A percentile compares a stretch with the other conserved stretches of the same genome.
Evolutionary conservation across 768 basidiomycete species (phyloP).

Genomic region (Dendrothele bispora): DNA sequence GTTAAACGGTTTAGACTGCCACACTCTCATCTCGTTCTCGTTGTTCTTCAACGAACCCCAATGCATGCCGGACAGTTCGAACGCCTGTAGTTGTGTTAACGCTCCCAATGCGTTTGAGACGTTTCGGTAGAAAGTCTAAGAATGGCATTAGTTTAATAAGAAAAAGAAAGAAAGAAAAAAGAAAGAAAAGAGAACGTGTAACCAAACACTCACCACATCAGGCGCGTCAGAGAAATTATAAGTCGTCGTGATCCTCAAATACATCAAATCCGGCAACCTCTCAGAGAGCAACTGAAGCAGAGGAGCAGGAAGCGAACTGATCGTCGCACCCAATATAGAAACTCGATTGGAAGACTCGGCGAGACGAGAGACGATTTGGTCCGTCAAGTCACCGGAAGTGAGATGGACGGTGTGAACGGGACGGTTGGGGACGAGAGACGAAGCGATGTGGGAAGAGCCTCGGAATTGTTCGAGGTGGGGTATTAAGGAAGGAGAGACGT

Average conservation of each 20-base stretch:
- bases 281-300: slow-evolving; percentile 56
- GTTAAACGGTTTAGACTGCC: slow-evolving; percentile 53
- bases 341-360: slow-evolving; percentile 51
- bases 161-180: slow-evolving; percentile 18
- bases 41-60: slow-evolving; percentile 60
- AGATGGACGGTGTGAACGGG: slow-evolving; percentile 66
- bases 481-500: slow-evolving; percentile 37
- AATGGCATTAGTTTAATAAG: slow-evolving; percentile 12
- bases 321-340: slow-evolving; percentile 57
- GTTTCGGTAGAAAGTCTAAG: slow-evolving; percentile 62
- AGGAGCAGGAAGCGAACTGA: slow-evolving; percentile 54
- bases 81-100: slow-evolving; percentile 60
- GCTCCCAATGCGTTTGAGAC: slow-evolving; percentile 57
- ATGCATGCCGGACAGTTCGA: slow-evolving; percentile 76
- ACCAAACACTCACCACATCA: slow-evolving; percentile 44
- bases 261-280: slow-evolving; percentile 59
- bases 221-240: slow-evolving; percentile 50
- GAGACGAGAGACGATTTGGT: slow-evolving; percentile 53
- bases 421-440: slow-evolving; percentile 59
- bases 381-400: slow-evolving; percentile 57
- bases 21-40: slow-evolving; percentile 44
- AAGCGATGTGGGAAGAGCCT: slow-evolving; percentile 58
- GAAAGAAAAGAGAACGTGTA: too few relatives aligned
- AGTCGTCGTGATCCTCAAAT: slow-evolving; percentile 66
- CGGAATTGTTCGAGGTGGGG: slow-evolving; percentile 56